Evolutionary conservation across 2,329 filamentous ascomycete species (phyloP).

Genomic region (Diaporthe australafricana): DNA sequence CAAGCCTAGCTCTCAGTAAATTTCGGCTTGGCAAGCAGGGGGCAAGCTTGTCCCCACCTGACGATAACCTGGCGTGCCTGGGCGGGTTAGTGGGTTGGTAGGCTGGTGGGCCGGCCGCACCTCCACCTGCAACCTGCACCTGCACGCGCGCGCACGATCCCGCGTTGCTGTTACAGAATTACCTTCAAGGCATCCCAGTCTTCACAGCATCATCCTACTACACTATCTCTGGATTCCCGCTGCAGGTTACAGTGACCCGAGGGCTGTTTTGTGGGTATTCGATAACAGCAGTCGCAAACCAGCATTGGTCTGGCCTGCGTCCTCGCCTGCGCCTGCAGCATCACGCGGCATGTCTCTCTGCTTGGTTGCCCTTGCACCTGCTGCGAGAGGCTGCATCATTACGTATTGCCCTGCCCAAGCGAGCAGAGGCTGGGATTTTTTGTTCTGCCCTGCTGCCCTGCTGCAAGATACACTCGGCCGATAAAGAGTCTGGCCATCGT

Average conservation of each 20-base stretch:
- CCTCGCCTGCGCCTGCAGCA: background rate
- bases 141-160: background rate
- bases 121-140: background rate
- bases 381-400: conserved; percentile 14
- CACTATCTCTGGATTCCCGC: background rate
- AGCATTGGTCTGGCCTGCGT: conserved; percentile 3
- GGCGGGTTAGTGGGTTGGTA: background rate
- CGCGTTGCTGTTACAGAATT: background rate
- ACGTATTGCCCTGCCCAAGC: conserved; percentile 21
- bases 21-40: background rate
- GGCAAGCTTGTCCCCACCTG: conserved; percentile 12
- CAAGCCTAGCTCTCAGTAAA: background rate
- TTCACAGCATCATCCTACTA: background rate
- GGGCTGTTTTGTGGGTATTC: conserved; percentile 7
- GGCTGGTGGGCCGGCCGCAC: background rate
- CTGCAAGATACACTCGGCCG: background rate
- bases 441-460: background rate
- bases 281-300: background rate
- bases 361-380: background rate
- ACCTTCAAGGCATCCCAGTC: conserved; percentile 3
- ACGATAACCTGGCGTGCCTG: conserved; percentile 24
- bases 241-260: background rate
- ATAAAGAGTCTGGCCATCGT: conserved; percentile 21
- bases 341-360: conserved; percentile 12
- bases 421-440: background rate